These are phyloP conservation scores for Zanthoxylum bungeanum DNA, from an alignment of 345 rosid genomes.

Conservation along the genomic window DNA sequence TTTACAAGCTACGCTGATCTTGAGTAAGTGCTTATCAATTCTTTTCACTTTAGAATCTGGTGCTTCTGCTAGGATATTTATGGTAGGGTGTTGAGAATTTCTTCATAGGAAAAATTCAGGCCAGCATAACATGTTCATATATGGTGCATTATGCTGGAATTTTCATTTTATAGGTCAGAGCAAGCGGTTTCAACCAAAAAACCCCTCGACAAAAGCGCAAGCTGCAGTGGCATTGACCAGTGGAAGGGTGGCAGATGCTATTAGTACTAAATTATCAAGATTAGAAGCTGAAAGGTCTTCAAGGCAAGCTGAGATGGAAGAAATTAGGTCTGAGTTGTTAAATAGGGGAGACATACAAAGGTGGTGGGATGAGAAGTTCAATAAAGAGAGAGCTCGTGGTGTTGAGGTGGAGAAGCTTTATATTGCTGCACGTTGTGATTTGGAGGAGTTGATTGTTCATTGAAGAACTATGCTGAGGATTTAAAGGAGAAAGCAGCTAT, in stretches of 20 bases:
- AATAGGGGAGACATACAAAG: slow-evolving; percentile 60
- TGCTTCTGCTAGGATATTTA: not conserved
- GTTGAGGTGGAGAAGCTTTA: slow-evolving; percentile 45
- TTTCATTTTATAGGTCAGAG: slow-evolving; percentile 56
- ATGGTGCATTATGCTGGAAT: slow-evolving; percentile 6
- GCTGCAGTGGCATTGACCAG: slow-evolving; percentile 74
- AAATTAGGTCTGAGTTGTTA: slow-evolving; percentile 59
- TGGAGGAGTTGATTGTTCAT: slow-evolving; percentile 49
- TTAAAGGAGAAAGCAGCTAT: slow-evolving; percentile 77
- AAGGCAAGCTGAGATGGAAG: slow-evolving; percentile 54
- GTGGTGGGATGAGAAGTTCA: slow-evolving; percentile 64
- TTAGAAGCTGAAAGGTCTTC: slow-evolving; percentile 54
- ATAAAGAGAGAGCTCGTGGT: slow-evolving; percentile 48
- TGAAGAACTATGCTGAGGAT: slow-evolving; percentile 40
- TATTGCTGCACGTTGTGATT: slow-evolving; percentile 32
- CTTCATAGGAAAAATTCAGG: not conserved
- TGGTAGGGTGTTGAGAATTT: slow-evolving; percentile 5
- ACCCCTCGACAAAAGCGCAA: slow-evolving; percentile 84
- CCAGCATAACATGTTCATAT: not conserved
- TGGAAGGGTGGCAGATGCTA: slow-evolving; percentile 67
- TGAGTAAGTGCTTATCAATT: not conserved
- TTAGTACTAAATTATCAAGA: slow-evolving; percentile 54
- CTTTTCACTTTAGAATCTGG: not conserved
- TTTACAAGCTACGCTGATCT: not conserved
- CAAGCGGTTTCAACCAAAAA: slow-evolving; percentile 75